Evolutionary conservation across 225 moss, liverwort and hornwort species (phyloP).

Genomic region (Pseudisothecium myosuroides): DNA sequence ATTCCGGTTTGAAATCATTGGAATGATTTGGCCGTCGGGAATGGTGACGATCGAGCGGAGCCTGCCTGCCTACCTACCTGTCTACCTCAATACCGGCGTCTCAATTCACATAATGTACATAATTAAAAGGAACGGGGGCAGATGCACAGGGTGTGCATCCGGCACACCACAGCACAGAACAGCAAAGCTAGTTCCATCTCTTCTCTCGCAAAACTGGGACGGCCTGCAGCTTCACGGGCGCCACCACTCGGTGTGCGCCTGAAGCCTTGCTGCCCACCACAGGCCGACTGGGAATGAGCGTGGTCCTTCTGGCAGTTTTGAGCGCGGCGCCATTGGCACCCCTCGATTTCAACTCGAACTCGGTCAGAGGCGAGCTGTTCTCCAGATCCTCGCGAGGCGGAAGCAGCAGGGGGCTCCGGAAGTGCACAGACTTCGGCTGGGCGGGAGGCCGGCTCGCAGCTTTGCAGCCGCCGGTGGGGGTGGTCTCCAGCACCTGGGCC

Average conservation of each 20-base stretch:
- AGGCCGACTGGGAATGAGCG: not conserved
- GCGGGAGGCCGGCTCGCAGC: not conserved
- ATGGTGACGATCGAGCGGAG: not conserved
- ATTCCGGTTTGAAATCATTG: not conserved
- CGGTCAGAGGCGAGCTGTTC: not conserved
- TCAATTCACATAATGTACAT: conserved; percentile 34
- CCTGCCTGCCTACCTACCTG: not conserved
- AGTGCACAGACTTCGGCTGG: conserved; percentile 36
- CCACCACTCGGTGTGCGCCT: conserved; percentile 19
- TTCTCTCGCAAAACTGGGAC: conserved; percentile 32
- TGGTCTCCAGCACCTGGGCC: conserved; percentile 38
- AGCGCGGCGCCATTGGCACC: not conserved
- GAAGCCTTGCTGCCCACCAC: not conserved
- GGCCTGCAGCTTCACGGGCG: conserved; percentile 3
- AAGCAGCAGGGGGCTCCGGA: conserved; percentile 35
- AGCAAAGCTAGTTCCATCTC: conserved; percentile 20
- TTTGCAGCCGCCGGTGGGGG: conserved; percentile 4
- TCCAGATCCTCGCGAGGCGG: conserved; percentile 38
- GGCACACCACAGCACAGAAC: not conserved
- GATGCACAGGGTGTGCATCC: conserved; percentile 35
- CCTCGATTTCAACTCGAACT: not conserved
- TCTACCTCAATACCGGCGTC: not conserved
- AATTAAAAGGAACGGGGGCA: not conserved
- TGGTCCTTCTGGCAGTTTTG: not conserved
- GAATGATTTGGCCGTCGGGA: not conserved